Percentiles rank a stretch among this genome's conserved stretches.
Conservation (phyloP, 2,329 filamentous ascomycete species). For the Immersiporthe knoxdaviesiana region DNA sequence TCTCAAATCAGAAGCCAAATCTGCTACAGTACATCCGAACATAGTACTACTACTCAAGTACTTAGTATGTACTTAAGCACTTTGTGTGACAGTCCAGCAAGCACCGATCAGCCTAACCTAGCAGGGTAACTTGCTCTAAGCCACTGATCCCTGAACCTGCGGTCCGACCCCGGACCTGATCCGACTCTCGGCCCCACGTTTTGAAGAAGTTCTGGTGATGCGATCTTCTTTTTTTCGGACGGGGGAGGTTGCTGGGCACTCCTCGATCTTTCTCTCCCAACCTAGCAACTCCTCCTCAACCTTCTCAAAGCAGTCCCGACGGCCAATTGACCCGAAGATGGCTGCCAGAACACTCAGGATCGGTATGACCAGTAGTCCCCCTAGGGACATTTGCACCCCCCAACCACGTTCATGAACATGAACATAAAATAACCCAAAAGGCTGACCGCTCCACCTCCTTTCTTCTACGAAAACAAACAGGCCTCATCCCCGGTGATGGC, state of each 20-base stretch:
- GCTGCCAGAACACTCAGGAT: slow-evolving; percentile 69
- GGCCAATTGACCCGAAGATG: slow-evolving; percentile 46
- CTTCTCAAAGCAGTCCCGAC: neutral
- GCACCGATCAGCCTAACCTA: neutral
- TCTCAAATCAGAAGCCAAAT: too few species aligned
- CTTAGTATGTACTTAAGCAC: neutral
- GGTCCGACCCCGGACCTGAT: slow-evolving; percentile 27
- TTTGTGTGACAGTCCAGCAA: neutral
- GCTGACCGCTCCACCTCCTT: neutral
- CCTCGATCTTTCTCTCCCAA: neutral
- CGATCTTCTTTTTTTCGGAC: slow-evolving; percentile 8
- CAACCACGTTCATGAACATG: neutral
- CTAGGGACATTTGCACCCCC: neutral
- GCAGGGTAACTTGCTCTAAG: neutral
- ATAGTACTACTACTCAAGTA: neutral
- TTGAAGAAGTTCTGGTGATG: slow-evolving; percentile 18
- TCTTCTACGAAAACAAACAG: slow-evolving; percentile 51
- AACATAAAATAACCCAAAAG: neutral
- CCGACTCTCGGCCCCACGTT: slow-evolving; percentile 16
- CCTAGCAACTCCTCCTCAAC: neutral
- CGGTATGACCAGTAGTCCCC: slow-evolving; percentile 49
- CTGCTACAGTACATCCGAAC: too few species aligned
- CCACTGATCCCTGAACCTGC: slow-evolving; percentile 6
- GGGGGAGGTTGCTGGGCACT: neutral
- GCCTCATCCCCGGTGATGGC: slow-evolving; percentile 95